Evolutionary conservation across 2,329 filamentous ascomycete genomes (phyloP).

Genomic region (Ascochyta viciae-villosae): DNA sequence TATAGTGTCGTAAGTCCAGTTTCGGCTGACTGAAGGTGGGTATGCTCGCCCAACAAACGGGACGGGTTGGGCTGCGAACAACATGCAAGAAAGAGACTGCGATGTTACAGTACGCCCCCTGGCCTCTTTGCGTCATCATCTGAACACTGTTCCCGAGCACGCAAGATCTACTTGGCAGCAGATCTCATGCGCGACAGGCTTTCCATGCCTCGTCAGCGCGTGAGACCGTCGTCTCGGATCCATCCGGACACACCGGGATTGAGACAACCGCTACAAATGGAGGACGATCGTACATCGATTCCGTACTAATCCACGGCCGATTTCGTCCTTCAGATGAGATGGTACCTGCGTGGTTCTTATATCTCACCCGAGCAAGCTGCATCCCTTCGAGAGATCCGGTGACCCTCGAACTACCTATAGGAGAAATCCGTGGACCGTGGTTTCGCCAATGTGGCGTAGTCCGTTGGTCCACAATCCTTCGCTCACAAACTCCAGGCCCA

Average conservation of each 20-base stretch:
- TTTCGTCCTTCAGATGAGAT: background rate
- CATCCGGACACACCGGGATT: background rate
- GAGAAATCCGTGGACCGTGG: background rate
- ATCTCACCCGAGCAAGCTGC: background rate
- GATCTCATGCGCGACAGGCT: background rate
- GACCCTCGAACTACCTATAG: background rate
- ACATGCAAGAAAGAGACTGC: background rate
- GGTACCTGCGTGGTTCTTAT: conserved; percentile 1
- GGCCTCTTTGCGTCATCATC: background rate
- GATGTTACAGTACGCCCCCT: background rate
- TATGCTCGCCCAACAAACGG: background rate
- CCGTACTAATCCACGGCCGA: background rate
- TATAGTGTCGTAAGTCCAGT: background rate
- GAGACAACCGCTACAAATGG: background rate
- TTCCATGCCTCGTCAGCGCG: background rate
- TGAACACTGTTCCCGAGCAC: background rate
- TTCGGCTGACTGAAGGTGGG: background rate
- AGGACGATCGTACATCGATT: conserved; percentile 1
- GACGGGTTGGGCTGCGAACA: background rate
- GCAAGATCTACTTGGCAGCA: conserved; percentile 8
- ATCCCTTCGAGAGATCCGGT: background rate
- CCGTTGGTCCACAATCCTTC: conserved; percentile 3
- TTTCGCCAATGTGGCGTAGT: conserved; percentile 6
- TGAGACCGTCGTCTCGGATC: background rate
- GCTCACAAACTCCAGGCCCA: background rate